phyloP scores from a whole-genome alignment of 441 rosid species.

The Populus hybrid region DNA sequence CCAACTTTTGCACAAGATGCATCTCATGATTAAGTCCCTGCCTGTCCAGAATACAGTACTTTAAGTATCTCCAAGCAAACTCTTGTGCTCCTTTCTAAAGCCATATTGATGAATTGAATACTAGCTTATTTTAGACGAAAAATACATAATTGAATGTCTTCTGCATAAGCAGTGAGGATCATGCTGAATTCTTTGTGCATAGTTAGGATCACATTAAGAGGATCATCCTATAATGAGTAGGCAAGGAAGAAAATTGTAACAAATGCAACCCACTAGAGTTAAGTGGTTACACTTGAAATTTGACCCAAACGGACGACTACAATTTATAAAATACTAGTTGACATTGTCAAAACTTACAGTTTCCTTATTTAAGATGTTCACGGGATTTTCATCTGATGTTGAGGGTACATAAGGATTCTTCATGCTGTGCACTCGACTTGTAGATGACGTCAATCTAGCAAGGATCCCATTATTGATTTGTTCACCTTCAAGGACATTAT shows the following conservation, averaged over 20 bases:
- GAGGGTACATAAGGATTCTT: constrained; percentile 34
- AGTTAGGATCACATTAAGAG: neutral
- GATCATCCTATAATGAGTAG: neutral
- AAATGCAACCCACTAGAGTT: neutral
- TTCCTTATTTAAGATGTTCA: constrained; percentile 32
- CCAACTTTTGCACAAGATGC: neutral
- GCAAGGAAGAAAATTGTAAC: neutral
- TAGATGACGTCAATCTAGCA: constrained; percentile 39
- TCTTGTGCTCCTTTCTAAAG: neutral
- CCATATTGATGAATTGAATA: neutral
- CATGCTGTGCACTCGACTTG: constrained; percentile 35
- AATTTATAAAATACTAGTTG: neutral
- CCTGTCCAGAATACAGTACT: neutral
- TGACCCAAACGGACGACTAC: neutral
- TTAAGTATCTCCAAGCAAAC: neutral
- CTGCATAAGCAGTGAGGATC: neutral
- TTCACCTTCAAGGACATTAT: constrained; percentile 20
- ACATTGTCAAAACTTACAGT: constrained; percentile 36
- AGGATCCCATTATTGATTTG: constrained; percentile 29
- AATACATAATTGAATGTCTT: neutral
- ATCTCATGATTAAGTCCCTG: neutral
- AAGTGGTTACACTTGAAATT: neutral
- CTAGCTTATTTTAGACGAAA: neutral
- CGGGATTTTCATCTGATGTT: constrained; percentile 22
- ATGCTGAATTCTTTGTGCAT: neutral